Conservation (phyloP, 23 red algal genomes). For the Gracilaria vermiculophylla region DNA sequence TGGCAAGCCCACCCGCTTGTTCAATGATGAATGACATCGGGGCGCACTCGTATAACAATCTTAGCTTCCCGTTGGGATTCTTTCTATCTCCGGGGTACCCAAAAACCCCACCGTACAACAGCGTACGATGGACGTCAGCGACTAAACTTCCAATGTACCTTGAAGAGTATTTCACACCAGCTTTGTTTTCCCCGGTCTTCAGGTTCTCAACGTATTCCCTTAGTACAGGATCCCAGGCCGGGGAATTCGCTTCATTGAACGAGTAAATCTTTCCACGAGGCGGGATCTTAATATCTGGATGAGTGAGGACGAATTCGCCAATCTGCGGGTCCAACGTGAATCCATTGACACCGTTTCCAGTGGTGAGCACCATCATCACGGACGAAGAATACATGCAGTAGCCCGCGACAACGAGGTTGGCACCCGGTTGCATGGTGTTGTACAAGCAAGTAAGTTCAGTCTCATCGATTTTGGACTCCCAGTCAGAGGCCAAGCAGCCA, state of each 20-base stretch:
- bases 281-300: constrained; percentile 88
- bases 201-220: constrained; percentile 71
- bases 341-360: constrained; percentile 88
- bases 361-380: constrained; percentile 92
- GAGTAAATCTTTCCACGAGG: constrained; percentile 93
- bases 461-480: constrained; percentile 71
- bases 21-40: constrained; percentile 95
- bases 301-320: constrained; percentile 96
- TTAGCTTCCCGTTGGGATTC: constrained; percentile 96
- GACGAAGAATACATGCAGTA: constrained; percentile 97
- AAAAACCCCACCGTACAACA: constrained; percentile 96
- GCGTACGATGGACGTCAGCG: constrained; percentile 88
- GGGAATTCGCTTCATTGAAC: constrained; percentile 96
- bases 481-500: constrained; percentile 70
- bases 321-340: constrained; percentile 96
- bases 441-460: constrained; percentile 78
- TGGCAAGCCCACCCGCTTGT: constrained; percentile 92
- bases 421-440: constrained; percentile 95
- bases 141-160: constrained; percentile 96
- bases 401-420: constrained; percentile 89
- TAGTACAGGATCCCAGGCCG: constrained; percentile 86
- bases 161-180: constrained; percentile 75
- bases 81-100: constrained; percentile 94
- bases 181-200: constrained; percentile 57
- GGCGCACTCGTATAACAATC: constrained; percentile 94